Conservation (phyloP, 2,329 filamentous ascomycete species). For the Fusarium cicatricum region DNA sequence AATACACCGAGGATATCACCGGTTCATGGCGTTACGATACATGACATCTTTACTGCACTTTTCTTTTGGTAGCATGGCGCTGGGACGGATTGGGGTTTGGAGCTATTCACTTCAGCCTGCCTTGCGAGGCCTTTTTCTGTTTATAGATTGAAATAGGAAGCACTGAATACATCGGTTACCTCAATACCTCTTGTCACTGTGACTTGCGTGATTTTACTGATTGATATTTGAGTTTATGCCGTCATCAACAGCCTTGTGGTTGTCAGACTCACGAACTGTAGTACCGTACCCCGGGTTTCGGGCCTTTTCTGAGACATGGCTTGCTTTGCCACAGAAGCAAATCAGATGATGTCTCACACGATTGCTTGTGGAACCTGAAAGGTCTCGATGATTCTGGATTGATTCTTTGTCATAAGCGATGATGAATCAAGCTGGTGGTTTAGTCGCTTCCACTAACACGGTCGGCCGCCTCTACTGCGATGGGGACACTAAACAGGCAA, state of each 20-base stretch:
- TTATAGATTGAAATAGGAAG: conserved; percentile 30
- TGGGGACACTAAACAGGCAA: no score
- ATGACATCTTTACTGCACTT: conserved; percentile 30
- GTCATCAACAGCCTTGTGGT: no score
- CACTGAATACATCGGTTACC: conserved; percentile 30
- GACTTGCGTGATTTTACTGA: neutral
- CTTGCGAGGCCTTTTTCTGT: conserved; percentile 1
- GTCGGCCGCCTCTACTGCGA: no score
- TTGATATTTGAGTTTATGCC: neutral
- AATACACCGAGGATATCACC: conserved; percentile 11
- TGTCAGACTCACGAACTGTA: no score
- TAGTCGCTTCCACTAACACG: no score
- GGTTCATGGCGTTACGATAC: conserved; percentile 37
- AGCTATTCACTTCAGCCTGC: conserved; percentile 12
- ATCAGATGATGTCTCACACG: no score
- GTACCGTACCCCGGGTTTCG: neutral
- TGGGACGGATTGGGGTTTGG: conserved; percentile 29
- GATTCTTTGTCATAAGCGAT: no score
- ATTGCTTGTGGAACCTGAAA: no score
- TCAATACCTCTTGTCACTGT: neutral
- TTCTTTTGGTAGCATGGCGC: conserved; percentile 37
- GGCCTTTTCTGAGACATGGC: neutral
- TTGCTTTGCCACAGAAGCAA: neutral
- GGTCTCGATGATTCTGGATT: no score
- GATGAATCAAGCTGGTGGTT: no score